Percentiles rank a stretch among this genome's conserved stretches.
Evolutionary conservation across 805 yeast genomes (phyloP).

Genomic region (Wickerhamomyces chaumierensis): DNA sequence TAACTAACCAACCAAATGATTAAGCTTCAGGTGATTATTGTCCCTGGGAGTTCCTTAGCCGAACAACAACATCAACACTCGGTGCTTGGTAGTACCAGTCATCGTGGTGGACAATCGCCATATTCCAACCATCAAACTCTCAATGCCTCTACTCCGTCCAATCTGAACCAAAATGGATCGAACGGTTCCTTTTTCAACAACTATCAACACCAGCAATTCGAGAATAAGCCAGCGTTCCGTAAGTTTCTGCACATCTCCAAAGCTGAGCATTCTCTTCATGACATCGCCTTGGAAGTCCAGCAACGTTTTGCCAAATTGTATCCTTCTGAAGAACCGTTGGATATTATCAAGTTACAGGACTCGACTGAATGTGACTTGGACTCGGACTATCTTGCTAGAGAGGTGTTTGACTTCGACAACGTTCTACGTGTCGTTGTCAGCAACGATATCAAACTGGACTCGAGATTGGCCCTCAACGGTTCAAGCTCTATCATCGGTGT

Average conservation of each 20-base stretch:
- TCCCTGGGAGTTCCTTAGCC: neutral
- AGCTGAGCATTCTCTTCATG: conserved; percentile 32
- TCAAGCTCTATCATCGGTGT: neutral
- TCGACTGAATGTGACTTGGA: conserved; percentile 61
- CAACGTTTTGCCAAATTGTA: conserved; percentile 49
- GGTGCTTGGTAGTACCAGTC: too few relatives aligned
- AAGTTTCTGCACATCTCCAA: conserved; percentile 59
- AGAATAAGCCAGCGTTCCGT: conserved; percentile 20
- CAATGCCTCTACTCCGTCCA: neutral
- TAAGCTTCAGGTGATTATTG: neutral
- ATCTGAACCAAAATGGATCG: neutral
- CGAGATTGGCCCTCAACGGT: neutral
- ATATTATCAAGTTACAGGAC: conserved; percentile 57
- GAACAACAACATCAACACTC: neutral
- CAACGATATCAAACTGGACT: conserved; percentile 24
- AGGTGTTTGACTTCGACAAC: conserved; percentile 45
- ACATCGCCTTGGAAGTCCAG: conserved; percentile 43
- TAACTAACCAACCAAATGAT: too few relatives aligned
- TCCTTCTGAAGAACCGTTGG: conserved; percentile 46
- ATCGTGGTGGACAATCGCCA: neutral
- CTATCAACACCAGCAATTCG: conserved; percentile 1
- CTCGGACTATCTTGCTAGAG: conserved; percentile 58
- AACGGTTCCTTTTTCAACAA: neutral
- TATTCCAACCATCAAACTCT: neutral
- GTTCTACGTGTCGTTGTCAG: conserved; percentile 34